These are phyloP conservation scores for Pleurozium schreberi DNA, from an alignment of 225 moss, liverwort and hornwort genomes.

Conservation along the genomic window DNA sequence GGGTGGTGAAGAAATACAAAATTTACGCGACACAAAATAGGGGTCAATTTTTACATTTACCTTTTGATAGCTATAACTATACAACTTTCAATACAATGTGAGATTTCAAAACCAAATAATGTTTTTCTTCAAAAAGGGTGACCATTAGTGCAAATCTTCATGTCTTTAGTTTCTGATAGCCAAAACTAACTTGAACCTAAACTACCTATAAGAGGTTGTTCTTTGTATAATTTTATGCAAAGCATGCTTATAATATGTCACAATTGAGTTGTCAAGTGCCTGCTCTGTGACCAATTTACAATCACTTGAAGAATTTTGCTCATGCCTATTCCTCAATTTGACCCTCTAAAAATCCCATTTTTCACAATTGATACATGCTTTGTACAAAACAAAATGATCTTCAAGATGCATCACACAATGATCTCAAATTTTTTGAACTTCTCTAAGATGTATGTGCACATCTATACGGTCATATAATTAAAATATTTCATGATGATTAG, in stretches of 20 bases:
- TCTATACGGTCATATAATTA: not conserved
- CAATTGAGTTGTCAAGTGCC: not conserved
- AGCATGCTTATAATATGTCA: not conserved
- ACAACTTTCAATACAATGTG: not conserved
- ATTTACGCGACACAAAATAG: too few relatives aligned
- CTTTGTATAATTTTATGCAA: not conserved
- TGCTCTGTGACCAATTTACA: not conserved
- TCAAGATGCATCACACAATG: not conserved
- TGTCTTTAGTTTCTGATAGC: not conserved
- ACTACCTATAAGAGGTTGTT: not conserved
- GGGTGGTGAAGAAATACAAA: too few relatives aligned
- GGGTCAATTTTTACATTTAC: too few relatives aligned
- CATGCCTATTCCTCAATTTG: not conserved
- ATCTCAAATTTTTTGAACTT: not conserved
- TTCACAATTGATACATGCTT: not conserved
- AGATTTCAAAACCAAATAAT: not conserved
- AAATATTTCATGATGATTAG: too few relatives aligned
- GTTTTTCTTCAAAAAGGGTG: not conserved
- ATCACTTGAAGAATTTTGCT: not conserved
- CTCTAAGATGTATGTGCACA: not conserved
- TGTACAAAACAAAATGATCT: not conserved
- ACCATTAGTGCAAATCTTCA: not conserved
- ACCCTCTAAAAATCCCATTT: not conserved
- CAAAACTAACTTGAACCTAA: not conserved
- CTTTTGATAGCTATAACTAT: too few relatives aligned